phyloP scores from a whole-genome alignment of 352 stramenopile genomes.

The Phytopythium montanum region DNA sequence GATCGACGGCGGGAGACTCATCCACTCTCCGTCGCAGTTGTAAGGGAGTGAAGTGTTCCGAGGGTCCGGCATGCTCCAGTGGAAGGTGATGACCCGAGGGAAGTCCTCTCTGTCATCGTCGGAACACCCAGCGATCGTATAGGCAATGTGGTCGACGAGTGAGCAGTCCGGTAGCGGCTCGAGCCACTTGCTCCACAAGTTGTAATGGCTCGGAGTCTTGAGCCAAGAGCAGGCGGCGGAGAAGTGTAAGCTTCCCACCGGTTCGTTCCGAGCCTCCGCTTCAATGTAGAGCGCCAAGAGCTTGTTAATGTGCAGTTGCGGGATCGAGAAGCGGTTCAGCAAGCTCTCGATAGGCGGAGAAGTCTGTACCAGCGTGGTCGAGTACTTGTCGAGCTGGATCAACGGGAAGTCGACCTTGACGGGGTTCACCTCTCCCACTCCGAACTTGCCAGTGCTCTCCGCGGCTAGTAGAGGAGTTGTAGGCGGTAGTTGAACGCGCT shows the following conservation, averaged over 20 bases:
- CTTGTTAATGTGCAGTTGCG: conserved; percentile 23
- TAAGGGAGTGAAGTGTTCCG: conserved; percentile 18
- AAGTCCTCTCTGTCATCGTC: background rate
- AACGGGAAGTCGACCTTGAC: conserved; percentile 15
- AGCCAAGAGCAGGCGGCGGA: conserved; percentile 15
- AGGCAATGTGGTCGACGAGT: conserved; percentile 1
- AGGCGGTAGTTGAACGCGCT: conserved; percentile 11
- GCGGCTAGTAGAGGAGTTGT: background rate
- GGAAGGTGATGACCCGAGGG: background rate
- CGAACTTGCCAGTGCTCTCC: conserved; percentile 16
- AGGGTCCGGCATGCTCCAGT: conserved; percentile 13
- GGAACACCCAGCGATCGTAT: background rate
- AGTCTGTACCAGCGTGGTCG: background rate
- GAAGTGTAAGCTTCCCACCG: conserved; percentile 12
- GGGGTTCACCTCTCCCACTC: conserved; percentile 13
- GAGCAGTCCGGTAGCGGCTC: conserved; percentile 10
- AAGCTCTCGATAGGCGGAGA: background rate
- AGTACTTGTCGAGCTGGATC: conserved; percentile 11
- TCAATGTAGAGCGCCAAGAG: conserved; percentile 19
- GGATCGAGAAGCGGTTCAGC: conserved; percentile 7
- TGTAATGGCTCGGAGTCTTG: conserved; percentile 11
- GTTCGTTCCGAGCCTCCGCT: conserved; percentile 2
- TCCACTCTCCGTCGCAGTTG: conserved; percentile 22
- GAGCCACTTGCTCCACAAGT: conserved; percentile 13
- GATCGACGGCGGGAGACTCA: conserved; percentile 18